Evolutionary conservation across 495 filamentous ascomycete species (phyloP), one percentile per base, ranked within the genome.

Genomic region (Neurospora pannonica): DNA sequence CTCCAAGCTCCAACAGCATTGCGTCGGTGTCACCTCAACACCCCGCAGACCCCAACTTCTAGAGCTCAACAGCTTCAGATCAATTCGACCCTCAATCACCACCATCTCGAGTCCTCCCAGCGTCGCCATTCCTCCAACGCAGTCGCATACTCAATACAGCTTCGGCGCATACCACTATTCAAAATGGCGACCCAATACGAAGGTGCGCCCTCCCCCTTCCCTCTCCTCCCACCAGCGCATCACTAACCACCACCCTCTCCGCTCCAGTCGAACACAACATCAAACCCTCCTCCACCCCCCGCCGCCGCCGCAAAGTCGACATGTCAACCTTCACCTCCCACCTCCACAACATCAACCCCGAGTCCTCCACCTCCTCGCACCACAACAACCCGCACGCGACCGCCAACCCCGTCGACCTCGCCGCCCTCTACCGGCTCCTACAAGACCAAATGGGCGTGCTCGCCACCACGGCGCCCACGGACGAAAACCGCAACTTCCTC

Each of bases 301-400:
- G 85, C 77, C 82, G 83, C 38, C 84, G 83, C 48, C 90, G 90
- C 70, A 92, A 93, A 69, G 90, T 94, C 43, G 93, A 97, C 84
- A 92, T 97, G 83, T 91, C 92, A 69, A 93, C 91, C 81, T 98
- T 98, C 89, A 94, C 92, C 85, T 85, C 90, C 60, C 90, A 91
- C 70, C 90, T 97, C 71, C 84, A 86, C 77, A 88, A 91, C 77
- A 89, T 92, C 74, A 83, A 85, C 73, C 87, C 85, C 21, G 81
- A 86, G 17, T 82, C 84, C 75, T 5, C 54, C 24, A 71, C 78
- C 72, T 5, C 75, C 70, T 9, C 28, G 17, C 85, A 71, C 5
- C 81, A 86, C 74, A 78, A 83, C 75, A 92, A 91, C 80, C 86
- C 85, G 10, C 89, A 92, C 83, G 88, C 91, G 3, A 84, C 89